A percentile compares a stretch with the other conserved stretches of the same genome.
Conservation (phyloP, 805 yeast genomes). For the Saccharomycopsis microspora region DNA sequence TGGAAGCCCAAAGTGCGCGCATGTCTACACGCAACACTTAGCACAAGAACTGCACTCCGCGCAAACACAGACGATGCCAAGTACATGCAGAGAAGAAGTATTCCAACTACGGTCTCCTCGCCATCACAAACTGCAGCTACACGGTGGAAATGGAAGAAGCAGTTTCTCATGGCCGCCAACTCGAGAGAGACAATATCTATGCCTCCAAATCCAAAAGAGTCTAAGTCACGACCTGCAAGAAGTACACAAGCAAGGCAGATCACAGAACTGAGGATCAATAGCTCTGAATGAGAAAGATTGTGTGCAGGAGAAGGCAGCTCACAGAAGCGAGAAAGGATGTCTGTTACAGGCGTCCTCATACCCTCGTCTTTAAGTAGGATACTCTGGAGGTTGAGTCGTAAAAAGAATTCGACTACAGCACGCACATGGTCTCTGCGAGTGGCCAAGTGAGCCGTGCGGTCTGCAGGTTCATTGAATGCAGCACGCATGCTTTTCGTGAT, state of each 20-base stretch:
- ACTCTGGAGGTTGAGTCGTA: neutral
- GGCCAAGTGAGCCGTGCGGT: neutral
- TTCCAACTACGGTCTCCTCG: conserved; percentile 7
- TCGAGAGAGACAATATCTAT: conserved; percentile 6
- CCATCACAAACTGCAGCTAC: conserved; percentile 4
- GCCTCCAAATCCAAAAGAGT: neutral
- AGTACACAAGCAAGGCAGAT: conserved; percentile 12
- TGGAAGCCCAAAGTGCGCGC: conserved; percentile 7
- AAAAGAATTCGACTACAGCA: neutral
- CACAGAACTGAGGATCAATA: conserved; percentile 6
- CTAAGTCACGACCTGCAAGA: neutral
- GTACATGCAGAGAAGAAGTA: conserved; percentile 6
- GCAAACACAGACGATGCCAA: conserved; percentile 7
- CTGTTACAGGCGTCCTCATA: neutral
- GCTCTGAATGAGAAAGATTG: neutral
- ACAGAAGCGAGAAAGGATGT: neutral
- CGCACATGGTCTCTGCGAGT: neutral
- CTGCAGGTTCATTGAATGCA: neutral
- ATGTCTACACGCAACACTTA: conserved; percentile 4
- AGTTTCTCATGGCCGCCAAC: conserved; percentile 9
- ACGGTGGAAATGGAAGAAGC: conserved; percentile 11
- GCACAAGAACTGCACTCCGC: conserved; percentile 6
- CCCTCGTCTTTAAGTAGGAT: neutral
- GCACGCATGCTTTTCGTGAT: neutral
- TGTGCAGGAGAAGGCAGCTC: neutral